Base-by-base conservation (phyloP, 306 rosid species). In the Quercus suber region DNA sequence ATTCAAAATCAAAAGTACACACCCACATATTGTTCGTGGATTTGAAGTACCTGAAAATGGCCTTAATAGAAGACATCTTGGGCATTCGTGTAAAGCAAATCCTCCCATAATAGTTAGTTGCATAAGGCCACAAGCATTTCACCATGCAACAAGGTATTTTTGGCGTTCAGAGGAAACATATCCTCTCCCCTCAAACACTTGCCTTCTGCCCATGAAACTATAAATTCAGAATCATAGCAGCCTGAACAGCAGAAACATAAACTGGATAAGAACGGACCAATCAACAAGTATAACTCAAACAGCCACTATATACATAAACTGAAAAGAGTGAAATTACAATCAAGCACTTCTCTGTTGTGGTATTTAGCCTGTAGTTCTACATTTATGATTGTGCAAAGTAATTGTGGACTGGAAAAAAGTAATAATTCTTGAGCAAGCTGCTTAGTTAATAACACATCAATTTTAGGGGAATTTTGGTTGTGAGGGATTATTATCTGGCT, bases 401-500 rank as follows among this genome's bases (percentile, higher is more conserved):
- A 19, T 6, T 72, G 15, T 18, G 8, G 25, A 35, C n/a, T 28
- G 17, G 17, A 14, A 28, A 28, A 25, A 13, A 27, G 6, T 17
- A 1, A 33, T 8, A 31, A 17, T 65, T 4, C 49, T 17, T 57
- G 53, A 59, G 53, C 61, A 75, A 71, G 55, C 78, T 69, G 31
- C 65, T 71, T 58, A 65, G 72, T 51, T 76, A 61, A n/a, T 69
- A 53, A 71, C 43, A 14, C 71, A 43, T 55, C 71, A 43, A 21
- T 21, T 76, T 80, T 74, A 87, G 5, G 90, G 67, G 49, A 61
- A 51, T 70, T 80, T 85, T 3, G 87, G 81, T 28, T 68, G 83
- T 60, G 87, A 68, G 81, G 88, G 82, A 83, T 69, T 45, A 55
- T 52, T 69, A 60, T 18, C 49, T 69, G 85, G 52, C 23, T 86